A percentile compares a stretch with the other conserved stretches of the same genome.
Evolutionary conservation across 805 yeast species (phyloP).

Genomic region (Metschnikowia cubensis): DNA sequence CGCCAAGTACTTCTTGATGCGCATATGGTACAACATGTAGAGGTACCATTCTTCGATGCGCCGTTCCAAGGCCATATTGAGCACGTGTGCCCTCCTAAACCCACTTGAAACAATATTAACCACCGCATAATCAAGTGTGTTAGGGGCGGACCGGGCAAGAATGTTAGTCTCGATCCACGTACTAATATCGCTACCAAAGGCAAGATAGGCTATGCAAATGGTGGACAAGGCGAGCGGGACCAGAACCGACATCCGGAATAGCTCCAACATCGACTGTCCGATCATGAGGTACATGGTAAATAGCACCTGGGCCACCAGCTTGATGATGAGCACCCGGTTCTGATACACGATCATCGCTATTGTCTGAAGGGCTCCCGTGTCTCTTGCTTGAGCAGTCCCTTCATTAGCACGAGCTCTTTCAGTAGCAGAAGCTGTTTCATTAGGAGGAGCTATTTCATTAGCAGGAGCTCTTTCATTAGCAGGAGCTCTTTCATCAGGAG

Average conservation of each 20-base stretch:
- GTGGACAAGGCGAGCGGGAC: conserved; percentile 1
- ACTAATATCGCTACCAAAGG: conserved; percentile 12
- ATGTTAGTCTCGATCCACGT: conserved; percentile 14
- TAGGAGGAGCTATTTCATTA: too few species aligned
- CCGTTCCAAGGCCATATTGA: neutral
- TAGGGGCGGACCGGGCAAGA: conserved; percentile 5
- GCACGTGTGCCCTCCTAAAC: conserved; percentile 5
- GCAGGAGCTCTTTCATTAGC: too few species aligned
- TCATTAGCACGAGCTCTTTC: too few species aligned
- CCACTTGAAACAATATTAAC: conserved; percentile 4
- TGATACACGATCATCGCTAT: neutral
- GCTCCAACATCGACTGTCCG: conserved; percentile 3
- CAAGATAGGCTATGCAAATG: conserved; percentile 5
- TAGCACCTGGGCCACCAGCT: conserved; percentile 6
- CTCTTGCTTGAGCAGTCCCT: too few species aligned
- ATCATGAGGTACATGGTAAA: conserved; percentile 7
- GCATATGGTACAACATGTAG: conserved; percentile 2
- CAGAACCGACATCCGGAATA: conserved; percentile 7
- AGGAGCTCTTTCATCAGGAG: too few species aligned
- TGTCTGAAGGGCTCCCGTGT: neutral
- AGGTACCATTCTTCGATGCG: neutral
- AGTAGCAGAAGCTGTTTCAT: too few species aligned
- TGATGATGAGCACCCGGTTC: conserved; percentile 4
- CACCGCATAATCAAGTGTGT: conserved; percentile 6
- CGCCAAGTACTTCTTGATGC: conserved; percentile 4